phyloP scores from a whole-genome alignment of 2,329 filamentous ascomycete genomes.

The Metarhizium album region DNA sequence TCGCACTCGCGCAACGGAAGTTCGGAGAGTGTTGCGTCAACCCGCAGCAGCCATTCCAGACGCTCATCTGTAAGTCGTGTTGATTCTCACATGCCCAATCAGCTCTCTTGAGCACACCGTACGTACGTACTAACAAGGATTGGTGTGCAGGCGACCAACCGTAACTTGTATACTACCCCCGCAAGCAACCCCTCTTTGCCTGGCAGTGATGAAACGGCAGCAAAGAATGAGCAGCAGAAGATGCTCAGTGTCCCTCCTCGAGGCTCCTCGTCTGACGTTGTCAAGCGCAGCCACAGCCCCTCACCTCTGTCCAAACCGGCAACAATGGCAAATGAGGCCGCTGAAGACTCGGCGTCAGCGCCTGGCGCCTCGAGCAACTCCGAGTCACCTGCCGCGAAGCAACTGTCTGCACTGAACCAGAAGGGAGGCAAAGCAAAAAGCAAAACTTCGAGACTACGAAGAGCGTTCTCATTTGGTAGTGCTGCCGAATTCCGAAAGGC shows the following conservation, averaged over 20 bases:
- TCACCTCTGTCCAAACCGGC: constrained; percentile 66
- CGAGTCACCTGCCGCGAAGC: constrained; percentile 67
- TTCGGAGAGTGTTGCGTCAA: constrained; percentile 53
- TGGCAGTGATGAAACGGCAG: constrained; percentile 34
- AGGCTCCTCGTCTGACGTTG: constrained; percentile 53
- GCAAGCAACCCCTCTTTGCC: constrained; percentile 41
- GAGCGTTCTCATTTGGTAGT: constrained; percentile 95
- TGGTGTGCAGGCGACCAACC: constrained; percentile 47
- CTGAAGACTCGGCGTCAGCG: constrained; percentile 31
- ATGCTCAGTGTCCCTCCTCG: constrained; percentile 49
- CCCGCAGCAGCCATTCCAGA: constrained; percentile 46
- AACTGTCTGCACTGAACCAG: constrained; percentile 77
- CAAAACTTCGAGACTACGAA: constrained; percentile 75
- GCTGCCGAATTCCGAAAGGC: constrained; percentile 79
- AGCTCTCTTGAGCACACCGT: constrained; percentile 21
- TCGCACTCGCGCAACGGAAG: constrained; percentile 41
- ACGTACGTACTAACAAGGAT: constrained; percentile 36
- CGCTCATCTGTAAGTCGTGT: constrained; percentile 53
- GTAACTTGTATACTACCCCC: constrained; percentile 42
- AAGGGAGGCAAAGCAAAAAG: constrained; percentile 68
- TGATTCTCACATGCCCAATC: constrained; percentile 26
- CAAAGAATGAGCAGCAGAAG: constrained; percentile 43
- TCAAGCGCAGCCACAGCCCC: constrained; percentile 54
- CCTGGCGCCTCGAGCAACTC: constrained; percentile 25
- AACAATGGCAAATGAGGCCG: constrained; percentile 46